Evolutionary conservation across 2,329 filamentous ascomycete genomes (phyloP).

Genomic region (Talaromyces sp.): DNA sequence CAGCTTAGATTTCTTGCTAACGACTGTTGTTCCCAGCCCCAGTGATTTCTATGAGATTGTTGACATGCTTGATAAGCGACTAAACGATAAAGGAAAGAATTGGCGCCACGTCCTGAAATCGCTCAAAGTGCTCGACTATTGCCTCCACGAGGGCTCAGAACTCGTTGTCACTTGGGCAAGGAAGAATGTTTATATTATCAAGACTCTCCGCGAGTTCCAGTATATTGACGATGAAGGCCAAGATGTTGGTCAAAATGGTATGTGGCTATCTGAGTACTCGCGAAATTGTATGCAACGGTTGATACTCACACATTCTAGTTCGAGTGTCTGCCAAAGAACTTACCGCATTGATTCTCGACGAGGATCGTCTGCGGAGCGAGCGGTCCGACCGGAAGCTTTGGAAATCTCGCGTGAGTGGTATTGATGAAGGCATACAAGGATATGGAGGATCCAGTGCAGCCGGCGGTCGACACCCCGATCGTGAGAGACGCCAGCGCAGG

Average conservation of each 20-base stretch:
- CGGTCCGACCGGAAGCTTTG: constrained; percentile 86
- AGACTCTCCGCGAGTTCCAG: constrained; percentile 93
- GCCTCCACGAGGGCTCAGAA: constrained; percentile 93
- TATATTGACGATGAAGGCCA: constrained; percentile 93
- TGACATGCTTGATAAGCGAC: constrained; percentile 97
- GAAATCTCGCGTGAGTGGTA: constrained; percentile 92
- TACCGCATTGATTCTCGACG: constrained; percentile 84
- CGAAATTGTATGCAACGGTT: background rate
- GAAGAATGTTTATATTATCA: constrained; percentile 98
- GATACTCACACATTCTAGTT: constrained; percentile 51
- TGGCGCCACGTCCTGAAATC: constrained; percentile 98
- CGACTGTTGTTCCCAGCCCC: constrained; percentile 53
- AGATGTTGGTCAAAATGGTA: constrained; percentile 96
- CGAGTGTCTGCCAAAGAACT: constrained; percentile 94
- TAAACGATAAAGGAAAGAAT: constrained; percentile 99
- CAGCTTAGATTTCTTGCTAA: background rate
- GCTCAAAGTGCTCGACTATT: constrained; percentile 95
- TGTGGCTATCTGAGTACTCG: constrained; percentile 25
- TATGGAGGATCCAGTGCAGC: constrained; percentile 33
- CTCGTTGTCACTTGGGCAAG: constrained; percentile 95
- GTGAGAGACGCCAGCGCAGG: constrained; percentile 46
- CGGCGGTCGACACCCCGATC: constrained; percentile 35
- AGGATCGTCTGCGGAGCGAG: constrained; percentile 85
- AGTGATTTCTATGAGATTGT: constrained; percentile 99
- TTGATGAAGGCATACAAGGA: constrained; percentile 64